Percentiles rank a stretch among this genome's conserved stretches.
These are phyloP conservation scores for Sphaerostilbella broomeana DNA, from an alignment of 2,329 filamentous ascomycete genomes.

Conservation along the genomic window DNA sequence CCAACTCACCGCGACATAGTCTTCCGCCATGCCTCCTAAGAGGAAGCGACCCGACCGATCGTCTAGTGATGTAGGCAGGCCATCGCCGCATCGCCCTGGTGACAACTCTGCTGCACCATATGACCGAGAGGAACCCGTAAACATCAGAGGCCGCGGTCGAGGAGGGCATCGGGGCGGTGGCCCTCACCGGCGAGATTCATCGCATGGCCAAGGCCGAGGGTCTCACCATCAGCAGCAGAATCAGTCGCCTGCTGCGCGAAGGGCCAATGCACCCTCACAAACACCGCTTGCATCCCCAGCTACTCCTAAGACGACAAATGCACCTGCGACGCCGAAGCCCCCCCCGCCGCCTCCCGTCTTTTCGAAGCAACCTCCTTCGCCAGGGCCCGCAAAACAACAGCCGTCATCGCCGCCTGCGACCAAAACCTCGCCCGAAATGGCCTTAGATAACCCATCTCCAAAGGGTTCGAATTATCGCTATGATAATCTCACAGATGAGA, in stretches of 20 bases:
- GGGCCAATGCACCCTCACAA: constrained; percentile 17
- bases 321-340: constrained; percentile 18
- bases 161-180: constrained; percentile 41
- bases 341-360: constrained; percentile 17
- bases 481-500: constrained; percentile 65
- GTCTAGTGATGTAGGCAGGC: constrained; percentile 44
- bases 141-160: constrained; percentile 40
- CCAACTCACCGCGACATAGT: constrained; percentile 10
- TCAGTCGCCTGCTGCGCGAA: constrained; percentile 15
- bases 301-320: constrained; percentile 12
- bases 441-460: constrained; percentile 26
- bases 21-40: constrained; percentile 48
- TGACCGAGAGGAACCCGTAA: constrained; percentile 46
- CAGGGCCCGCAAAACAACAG: constrained; percentile 17
- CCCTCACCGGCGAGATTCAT: constrained; percentile 49
- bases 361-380: constrained; percentile 16
- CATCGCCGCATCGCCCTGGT: constrained; percentile 56
- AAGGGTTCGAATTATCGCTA: constrained; percentile 57
- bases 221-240: constrained; percentile 18
- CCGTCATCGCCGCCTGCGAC: constrained; percentile 18
- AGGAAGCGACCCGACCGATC: constrained; percentile 51
- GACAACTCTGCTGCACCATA: constrained; percentile 51
- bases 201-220: constrained; percentile 30
- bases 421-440: constrained; percentile 17
- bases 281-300: constrained; percentile 17